Evolutionary conservation across 2,329 filamentous ascomycete genomes (phyloP).

Genomic region (Xylaria sp.): DNA sequence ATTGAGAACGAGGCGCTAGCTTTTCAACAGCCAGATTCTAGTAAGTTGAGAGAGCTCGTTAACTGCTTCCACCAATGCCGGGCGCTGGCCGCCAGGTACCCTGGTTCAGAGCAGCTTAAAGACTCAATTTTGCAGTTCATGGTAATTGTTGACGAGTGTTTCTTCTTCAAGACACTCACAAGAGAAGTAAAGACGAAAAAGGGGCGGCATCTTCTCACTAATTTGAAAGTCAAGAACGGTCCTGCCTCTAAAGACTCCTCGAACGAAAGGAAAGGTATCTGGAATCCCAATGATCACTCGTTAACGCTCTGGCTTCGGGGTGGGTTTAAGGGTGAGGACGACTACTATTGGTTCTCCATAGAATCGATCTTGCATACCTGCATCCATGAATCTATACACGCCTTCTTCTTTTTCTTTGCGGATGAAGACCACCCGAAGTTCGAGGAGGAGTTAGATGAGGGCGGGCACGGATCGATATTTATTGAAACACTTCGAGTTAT

Average conservation of each 20-base stretch:
- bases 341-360: not conserved
- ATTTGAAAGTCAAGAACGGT: not conserved
- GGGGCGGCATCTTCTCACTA: not conserved
- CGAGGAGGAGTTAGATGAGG: not conserved
- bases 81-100: not conserved
- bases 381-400: slow-evolving; percentile 7
- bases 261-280: not conserved
- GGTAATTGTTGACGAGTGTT: not conserved
- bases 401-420: not conserved
- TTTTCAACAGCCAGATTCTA: slow-evolving; percentile 2
- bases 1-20: slow-evolving; percentile 14
- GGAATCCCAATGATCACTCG: not conserved
- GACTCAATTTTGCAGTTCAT: slow-evolving; percentile 3
- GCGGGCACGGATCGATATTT: slow-evolving; percentile 13
- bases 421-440: slow-evolving; percentile 1
- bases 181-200: slow-evolving; percentile 12
- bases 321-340: not conserved
- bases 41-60: slow-evolving; percentile 2
- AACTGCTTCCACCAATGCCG: slow-evolving; percentile 3
- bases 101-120: not conserved
- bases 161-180: slow-evolving; percentile 19
- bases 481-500: slow-evolving; percentile 9
- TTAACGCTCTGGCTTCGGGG: not conserved
- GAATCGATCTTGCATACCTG: not conserved
- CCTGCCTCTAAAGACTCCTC: not conserved